Evolutionary conservation across 495 filamentous ascomycete species (phyloP).

Genomic region (Zalerion maritima): DNA sequence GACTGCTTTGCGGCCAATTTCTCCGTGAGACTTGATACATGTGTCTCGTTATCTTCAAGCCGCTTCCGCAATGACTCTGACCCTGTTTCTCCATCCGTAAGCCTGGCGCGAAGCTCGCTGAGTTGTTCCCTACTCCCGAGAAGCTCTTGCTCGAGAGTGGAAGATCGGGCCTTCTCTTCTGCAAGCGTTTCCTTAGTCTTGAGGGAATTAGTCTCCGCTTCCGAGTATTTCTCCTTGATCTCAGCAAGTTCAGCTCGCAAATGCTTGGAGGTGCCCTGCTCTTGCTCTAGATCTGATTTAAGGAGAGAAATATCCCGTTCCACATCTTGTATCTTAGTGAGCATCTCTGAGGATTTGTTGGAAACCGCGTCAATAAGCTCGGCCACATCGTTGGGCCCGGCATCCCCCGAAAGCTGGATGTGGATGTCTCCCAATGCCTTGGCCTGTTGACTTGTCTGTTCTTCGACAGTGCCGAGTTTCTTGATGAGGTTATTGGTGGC

Average conservation of each 20-base stretch:
- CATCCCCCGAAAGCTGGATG: slow-evolving; percentile 40
- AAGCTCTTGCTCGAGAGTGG: slow-evolving; percentile 47
- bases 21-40: slow-evolving; percentile 42
- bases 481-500: slow-evolving; percentile 32
- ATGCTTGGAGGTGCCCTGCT: slow-evolving; percentile 17
- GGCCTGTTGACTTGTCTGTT: slow-evolving; percentile 35
- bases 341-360: slow-evolving; percentile 40
- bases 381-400: slow-evolving; percentile 40
- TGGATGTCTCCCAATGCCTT: slow-evolving; percentile 47
- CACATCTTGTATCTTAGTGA: slow-evolving; percentile 25
- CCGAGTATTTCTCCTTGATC: slow-evolving; percentile 34
- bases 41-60: slow-evolving; percentile 53
- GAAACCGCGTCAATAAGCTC: slow-evolving; percentile 50
- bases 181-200: slow-evolving; percentile 35
- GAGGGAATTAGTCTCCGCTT: slow-evolving; percentile 23
- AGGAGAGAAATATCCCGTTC: slow-evolving; percentile 29
- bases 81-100: slow-evolving; percentile 65
- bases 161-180: slow-evolving; percentile 42
- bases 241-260: slow-evolving; percentile 24
- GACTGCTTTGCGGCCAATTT: slow-evolving; percentile 52
- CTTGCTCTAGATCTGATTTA: slow-evolving; percentile 28
- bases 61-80: slow-evolving; percentile 60
- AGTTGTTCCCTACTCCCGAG: slow-evolving; percentile 51
- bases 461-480: slow-evolving; percentile 30
- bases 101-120: slow-evolving; percentile 45